A percentile compares a stretch with the other conserved stretches of the same genome.
phyloP scores from a whole-genome alignment of 176 grass and related monocot genomes.

The Oryza longistaminata region DNA sequence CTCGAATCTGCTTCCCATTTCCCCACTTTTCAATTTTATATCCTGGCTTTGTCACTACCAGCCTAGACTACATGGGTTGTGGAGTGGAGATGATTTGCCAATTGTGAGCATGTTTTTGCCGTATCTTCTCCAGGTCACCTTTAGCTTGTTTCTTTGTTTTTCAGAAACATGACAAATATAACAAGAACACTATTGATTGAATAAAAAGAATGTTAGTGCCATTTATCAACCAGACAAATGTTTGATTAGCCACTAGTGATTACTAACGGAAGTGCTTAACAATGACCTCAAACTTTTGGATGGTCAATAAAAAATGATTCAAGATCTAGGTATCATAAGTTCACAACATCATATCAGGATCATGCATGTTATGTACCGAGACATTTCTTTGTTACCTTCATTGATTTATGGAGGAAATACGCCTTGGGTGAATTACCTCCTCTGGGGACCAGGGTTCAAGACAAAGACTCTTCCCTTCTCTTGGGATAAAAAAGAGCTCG shows the following conservation, averaged over 20 bases:
- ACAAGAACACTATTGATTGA: not conserved
- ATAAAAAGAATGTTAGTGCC: not conserved
- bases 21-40: not conserved
- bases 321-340: not conserved
- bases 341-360: not conserved
- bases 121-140: conserved; percentile 4
- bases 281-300: not conserved
- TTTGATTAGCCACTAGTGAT: not conserved
- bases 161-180: not conserved
- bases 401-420: conserved; percentile 22
- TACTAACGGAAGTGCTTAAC: not conserved
- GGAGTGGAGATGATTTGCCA: conserved; percentile 5
- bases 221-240: not conserved
- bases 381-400: conserved; percentile 3
- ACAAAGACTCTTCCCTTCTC: not conserved
- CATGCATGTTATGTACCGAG: not conserved
- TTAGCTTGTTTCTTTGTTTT: conserved; percentile 3
- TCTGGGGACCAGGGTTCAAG: conserved; percentile 18
- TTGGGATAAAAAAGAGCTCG: not conserved
- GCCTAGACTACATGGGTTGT: not conserved
- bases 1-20: conserved; percentile 7
- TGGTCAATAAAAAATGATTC: no score
- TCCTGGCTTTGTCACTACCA: not conserved
- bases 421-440: not conserved
- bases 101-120: not conserved